Conservation (phyloP, 352 stramenopile species). For the Phytophthora capsici region DNA sequence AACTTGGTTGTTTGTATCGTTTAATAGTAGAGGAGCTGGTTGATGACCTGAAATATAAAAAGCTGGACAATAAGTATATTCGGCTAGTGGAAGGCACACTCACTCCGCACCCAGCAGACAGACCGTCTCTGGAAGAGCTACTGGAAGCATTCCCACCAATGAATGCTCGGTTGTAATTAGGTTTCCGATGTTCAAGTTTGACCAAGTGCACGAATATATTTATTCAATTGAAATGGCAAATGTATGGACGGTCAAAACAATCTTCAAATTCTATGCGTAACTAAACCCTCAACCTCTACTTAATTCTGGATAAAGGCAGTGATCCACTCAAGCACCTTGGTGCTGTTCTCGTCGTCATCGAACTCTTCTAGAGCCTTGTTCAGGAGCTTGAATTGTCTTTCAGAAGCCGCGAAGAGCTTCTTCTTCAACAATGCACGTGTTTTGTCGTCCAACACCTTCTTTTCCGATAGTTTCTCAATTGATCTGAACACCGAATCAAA, state of each 20-base stretch:
- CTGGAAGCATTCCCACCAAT: slow-evolving; percentile 45
- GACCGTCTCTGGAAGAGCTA: slow-evolving; percentile 51
- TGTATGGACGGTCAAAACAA: background rate
- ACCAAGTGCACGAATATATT: slow-evolving; percentile 37
- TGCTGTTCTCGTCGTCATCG: slow-evolving; percentile 40
- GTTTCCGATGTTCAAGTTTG: background rate
- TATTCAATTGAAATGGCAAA: slow-evolving; percentile 32
- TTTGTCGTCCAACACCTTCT: slow-evolving; percentile 54
- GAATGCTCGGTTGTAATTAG: slow-evolving; percentile 51
- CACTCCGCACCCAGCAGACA: slow-evolving; percentile 42
- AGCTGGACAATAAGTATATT: slow-evolving; percentile 41
- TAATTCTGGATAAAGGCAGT: slow-evolving; percentile 58
- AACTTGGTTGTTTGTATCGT: background rate
- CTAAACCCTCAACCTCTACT: background rate
- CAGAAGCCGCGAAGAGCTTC: slow-evolving; percentile 56
- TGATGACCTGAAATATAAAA: slow-evolving; percentile 43
- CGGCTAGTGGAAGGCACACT: slow-evolving; percentile 55
- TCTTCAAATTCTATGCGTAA: background rate
- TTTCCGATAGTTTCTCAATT: slow-evolving; percentile 58
- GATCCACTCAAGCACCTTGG: slow-evolving; percentile 75
- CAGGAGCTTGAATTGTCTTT: slow-evolving; percentile 65
- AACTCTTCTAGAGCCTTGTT: slow-evolving; percentile 56
- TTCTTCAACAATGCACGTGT: slow-evolving; percentile 63
- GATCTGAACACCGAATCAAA: slow-evolving; percentile 42
- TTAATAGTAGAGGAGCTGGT: slow-evolving; percentile 66